Percentiles rank a stretch among this genome's conserved stretches.
phyloP scores from a whole-genome alignment of 192 early-diverging fungal genomes.

The Jimgerdemannia lactiflua region DNA sequence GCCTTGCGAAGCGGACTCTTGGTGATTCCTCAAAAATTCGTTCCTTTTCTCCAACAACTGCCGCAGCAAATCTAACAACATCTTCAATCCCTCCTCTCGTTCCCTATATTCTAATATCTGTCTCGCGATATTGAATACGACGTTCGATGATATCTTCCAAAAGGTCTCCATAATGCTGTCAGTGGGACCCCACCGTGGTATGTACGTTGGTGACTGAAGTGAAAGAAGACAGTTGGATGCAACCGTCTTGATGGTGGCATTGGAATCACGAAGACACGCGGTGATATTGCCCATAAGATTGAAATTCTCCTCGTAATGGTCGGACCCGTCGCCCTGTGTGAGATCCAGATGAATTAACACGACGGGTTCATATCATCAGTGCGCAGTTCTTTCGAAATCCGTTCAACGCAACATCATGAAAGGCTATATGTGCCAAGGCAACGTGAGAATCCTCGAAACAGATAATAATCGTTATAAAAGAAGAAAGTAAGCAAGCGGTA shows the following conservation, averaged over 20 bases:
- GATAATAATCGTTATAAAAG: neutral
- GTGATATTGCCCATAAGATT: constrained; percentile 71
- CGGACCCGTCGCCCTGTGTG: constrained; percentile 60
- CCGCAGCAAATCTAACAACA: constrained; percentile 64
- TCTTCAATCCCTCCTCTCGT: constrained; percentile 60
- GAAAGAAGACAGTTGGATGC: constrained; percentile 72
- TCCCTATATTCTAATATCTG: constrained; percentile 74
- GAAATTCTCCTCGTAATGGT: constrained; percentile 72
- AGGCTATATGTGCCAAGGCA: too few species aligned
- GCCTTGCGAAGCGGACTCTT: constrained; percentile 47
- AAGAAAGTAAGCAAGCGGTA: neutral
- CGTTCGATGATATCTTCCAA: constrained; percentile 71
- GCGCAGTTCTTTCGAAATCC: too few species aligned
- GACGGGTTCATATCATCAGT: too few species aligned
- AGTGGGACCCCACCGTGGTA: constrained; percentile 78
- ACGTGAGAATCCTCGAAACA: too few species aligned
- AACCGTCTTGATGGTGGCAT: constrained; percentile 62
- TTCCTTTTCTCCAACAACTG: constrained; percentile 64
- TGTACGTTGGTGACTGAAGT: constrained; percentile 67
- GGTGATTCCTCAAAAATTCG: constrained; percentile 49
- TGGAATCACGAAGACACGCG: constrained; percentile 70
- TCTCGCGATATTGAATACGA: constrained; percentile 66
- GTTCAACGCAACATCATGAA: too few species aligned
- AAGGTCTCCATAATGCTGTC: constrained; percentile 69
- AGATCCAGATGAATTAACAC: neutral